Evolutionary conservation across 495 filamentous ascomycete genomes (phyloP).

Genomic region (Apodospora peruviana): DNA sequence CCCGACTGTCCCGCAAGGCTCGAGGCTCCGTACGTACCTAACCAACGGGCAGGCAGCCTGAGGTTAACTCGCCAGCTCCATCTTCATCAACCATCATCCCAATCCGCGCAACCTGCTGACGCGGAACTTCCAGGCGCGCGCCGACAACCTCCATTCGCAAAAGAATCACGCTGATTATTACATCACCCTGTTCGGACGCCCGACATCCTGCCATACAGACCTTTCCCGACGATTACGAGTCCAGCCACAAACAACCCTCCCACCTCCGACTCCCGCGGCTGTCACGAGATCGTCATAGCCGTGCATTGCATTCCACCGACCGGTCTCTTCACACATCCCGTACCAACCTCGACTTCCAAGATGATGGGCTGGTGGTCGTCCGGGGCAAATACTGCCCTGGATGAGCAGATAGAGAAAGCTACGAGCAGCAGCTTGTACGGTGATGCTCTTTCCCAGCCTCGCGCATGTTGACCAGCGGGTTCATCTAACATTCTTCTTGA

Average conservation of each 20-base stretch:
- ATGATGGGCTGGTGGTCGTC: constrained; percentile 94
- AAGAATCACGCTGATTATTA: too few relatives aligned
- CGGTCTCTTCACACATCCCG: too few relatives aligned
- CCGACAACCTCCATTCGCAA: too few relatives aligned
- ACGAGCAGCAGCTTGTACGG: constrained; percentile 86
- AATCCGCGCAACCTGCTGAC: background rate
- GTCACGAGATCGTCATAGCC: constrained; percentile 3
- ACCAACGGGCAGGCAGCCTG: background rate
- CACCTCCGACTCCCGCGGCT: too few relatives aligned
- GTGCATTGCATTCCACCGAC: too few relatives aligned
- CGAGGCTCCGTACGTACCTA: background rate
- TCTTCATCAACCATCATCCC: background rate
- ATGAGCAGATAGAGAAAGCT: constrained; percentile 93
- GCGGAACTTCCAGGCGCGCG: too few relatives aligned
- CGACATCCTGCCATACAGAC: too few relatives aligned
- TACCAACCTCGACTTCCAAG: too few relatives aligned
- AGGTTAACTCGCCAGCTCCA: background rate
- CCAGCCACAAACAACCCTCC: too few relatives aligned
- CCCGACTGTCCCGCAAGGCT: background rate
- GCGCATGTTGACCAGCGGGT: background rate
- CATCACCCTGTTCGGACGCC: too few relatives aligned
- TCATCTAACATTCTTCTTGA: constrained; percentile 12
- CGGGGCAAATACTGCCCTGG: constrained; percentile 69
- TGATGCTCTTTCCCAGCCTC: background rate
- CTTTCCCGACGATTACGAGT: too few relatives aligned